phyloP scores from a whole-genome alignment of 225 moss, liverwort and hornwort species.

The Sphagnum contortum region DNA sequence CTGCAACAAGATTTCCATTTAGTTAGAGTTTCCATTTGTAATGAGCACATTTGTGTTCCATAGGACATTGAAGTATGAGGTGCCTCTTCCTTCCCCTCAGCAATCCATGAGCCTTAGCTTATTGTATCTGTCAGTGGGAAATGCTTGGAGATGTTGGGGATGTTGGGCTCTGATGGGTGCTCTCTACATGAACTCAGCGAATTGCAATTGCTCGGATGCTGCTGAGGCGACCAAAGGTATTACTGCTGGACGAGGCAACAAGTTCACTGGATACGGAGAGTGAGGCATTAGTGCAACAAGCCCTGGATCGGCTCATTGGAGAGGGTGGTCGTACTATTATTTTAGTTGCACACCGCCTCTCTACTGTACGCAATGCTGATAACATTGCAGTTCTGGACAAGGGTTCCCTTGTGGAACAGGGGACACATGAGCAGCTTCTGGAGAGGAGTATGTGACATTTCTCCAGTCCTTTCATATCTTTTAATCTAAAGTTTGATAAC shows the following conservation, averaged over 20 bases:
- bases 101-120: no score
- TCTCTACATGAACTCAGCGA: constrained; percentile 34
- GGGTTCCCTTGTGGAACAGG: constrained; percentile 85
- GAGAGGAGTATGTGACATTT: constrained; percentile 31
- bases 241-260: constrained; percentile 92
- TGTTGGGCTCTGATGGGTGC: neutral
- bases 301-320: constrained; percentile 81
- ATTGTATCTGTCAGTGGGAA: no score
- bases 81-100: no score
- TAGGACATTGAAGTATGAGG: no score
- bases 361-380: constrained; percentile 93
- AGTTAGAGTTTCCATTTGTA: no score
- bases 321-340: constrained; percentile 92
- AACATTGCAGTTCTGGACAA: constrained; percentile 95
- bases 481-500: no score
- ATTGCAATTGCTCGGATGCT: constrained; percentile 98
- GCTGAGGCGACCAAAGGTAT: constrained; percentile 73
- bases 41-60: no score
- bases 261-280: constrained; percentile 97
- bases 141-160: no score
- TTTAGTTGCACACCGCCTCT: constrained; percentile 87
- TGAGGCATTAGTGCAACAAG: constrained; percentile 96
- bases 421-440: constrained; percentile 78
- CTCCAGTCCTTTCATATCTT: no score
- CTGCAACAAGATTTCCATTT: no score